Evolutionary conservation across 345 rosid species (phyloP).

Genomic region (Dipteronia sinensis): DNA sequence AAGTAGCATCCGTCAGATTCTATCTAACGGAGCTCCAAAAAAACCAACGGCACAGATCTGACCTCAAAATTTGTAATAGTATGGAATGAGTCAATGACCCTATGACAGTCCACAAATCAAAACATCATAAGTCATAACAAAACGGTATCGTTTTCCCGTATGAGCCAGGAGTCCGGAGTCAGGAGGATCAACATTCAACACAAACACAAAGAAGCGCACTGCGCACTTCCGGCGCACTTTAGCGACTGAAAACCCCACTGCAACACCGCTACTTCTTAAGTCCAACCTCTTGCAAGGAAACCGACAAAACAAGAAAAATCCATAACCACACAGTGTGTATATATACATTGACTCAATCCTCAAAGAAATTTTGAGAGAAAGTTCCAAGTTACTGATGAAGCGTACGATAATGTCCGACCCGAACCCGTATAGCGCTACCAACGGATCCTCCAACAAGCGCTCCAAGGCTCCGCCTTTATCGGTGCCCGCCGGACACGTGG

Average conservation of each 20-base stretch:
- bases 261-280: background rate
- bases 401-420: slow-evolving; percentile 39
- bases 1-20: too few species aligned
- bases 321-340: too few species aligned
- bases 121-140: too few species aligned
- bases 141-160: too few species aligned
- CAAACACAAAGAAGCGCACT: background rate
- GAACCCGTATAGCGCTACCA: slow-evolving; percentile 29
- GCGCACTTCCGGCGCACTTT: background rate
- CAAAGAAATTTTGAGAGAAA: slow-evolving; percentile 12
- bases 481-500: slow-evolving; percentile 59
- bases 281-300: slow-evolving; percentile 1
- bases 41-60: too few species aligned
- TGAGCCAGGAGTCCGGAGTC: too few species aligned
- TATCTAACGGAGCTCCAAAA: too few species aligned
- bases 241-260: background rate
- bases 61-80: too few species aligned
- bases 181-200: too few species aligned
- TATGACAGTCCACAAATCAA: too few species aligned
- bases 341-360: too few species aligned
- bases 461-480: slow-evolving; percentile 42
- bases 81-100: too few species aligned
- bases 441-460: slow-evolving; percentile 66
- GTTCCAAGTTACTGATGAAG: slow-evolving; percentile 39
- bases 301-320: background rate